A percentile compares a stretch with the other conserved stretches of the same genome.
These are phyloP conservation scores for Hevea brasiliensis DNA, from an alignment of 345 rosid genomes.

Conservation along the genomic window DNA sequence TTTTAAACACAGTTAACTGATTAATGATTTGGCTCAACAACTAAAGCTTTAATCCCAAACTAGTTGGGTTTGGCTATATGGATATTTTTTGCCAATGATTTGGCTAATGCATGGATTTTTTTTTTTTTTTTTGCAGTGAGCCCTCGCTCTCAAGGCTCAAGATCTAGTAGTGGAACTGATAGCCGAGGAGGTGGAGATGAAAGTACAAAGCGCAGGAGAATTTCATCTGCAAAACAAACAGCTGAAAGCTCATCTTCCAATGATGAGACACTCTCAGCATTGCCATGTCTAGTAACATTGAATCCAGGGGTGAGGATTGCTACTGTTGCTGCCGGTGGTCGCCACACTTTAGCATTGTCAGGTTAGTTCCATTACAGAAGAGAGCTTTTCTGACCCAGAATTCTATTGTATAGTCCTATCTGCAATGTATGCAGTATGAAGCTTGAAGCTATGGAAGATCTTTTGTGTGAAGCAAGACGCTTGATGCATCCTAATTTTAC, in stretches of 20 bases:
- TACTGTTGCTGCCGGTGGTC: constrained; percentile 93
- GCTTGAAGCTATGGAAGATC: constrained; percentile 25
- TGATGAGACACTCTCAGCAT: constrained; percentile 72
- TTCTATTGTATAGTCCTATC: constrained; percentile 8
- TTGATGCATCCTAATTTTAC: constrained; percentile 41
- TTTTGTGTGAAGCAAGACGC: constrained; percentile 21
- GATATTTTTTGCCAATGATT: too few relatives aligned
- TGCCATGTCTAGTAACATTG: constrained; percentile 84
- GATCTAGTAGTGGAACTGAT: constrained; percentile 49
- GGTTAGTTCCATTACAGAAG: constrained; percentile 43
- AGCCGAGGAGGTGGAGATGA: constrained; percentile 59
- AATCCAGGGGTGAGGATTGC: constrained; percentile 84
- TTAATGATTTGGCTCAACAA: constrained; percentile 25
- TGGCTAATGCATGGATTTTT: constrained; percentile 17
- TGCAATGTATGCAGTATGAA: constrained; percentile 17
- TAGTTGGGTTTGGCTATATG: too few relatives aligned
- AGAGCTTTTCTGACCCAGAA: constrained; percentile 10
- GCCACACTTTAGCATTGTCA: constrained; percentile 91
- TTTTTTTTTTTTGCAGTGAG: constrained; percentile 46
- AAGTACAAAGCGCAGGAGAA: constrained; percentile 63
- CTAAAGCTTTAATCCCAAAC: too few relatives aligned
- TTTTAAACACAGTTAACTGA: neutral
- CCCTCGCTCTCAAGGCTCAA: constrained; percentile 56
- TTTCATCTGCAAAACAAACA: constrained; percentile 62
- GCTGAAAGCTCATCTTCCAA: constrained; percentile 73